Base-by-base conservation (phyloP, 2,329 filamentous ascomycete species). In the Colletotrichum cereale region DNA sequence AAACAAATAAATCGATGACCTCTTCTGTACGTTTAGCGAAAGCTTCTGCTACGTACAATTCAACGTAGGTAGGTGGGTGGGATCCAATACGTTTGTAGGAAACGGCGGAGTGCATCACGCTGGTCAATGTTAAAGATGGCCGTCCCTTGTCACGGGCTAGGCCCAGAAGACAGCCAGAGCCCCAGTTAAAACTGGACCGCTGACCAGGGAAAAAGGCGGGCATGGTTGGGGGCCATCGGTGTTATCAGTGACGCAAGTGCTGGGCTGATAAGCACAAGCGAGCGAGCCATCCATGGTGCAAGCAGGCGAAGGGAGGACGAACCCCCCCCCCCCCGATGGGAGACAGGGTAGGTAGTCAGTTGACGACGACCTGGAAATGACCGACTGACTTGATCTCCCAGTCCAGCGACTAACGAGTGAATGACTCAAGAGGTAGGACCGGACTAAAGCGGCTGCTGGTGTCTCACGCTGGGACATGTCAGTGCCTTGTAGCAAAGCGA, bases 231-330 rank as follows among this genome's bases (percentile, higher is more conserved):
- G 42, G 42, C 48, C 14, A 61, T 72, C 4, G 65, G 53, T 64
- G 58, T 69, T 73, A 73, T 73, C 72, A 67, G 72, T 73, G 72
- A 73, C 72, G 72, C 72, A 73, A 72, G 61, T 64, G 44, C 44
- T 64, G 26, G 26, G 53, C 16, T 48, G 72, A 73, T 73, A 73
- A 73, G 47, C 58, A 38, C 36, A 64, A 42, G 29, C 36, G 55
- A 57, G 34, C 36, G 55, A 57, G 34, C 36, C 50, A 55, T 31
- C 50, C 11, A 62, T 29, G 65, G 48, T 34, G 58, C 24, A 26
- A 38, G 56, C 56, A 31, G 38, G 38, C 24, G 21, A 42, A 29
- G 16, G 53, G 34, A 56, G 53, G 53, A 26, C 31, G 31, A 48
- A 47, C 18, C 4, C 42, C 42, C 31, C n/a, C 18, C 4, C 42